Conservation (phyloP, 345 rosid genomes). For the Noccaea bulbosa region DNA sequence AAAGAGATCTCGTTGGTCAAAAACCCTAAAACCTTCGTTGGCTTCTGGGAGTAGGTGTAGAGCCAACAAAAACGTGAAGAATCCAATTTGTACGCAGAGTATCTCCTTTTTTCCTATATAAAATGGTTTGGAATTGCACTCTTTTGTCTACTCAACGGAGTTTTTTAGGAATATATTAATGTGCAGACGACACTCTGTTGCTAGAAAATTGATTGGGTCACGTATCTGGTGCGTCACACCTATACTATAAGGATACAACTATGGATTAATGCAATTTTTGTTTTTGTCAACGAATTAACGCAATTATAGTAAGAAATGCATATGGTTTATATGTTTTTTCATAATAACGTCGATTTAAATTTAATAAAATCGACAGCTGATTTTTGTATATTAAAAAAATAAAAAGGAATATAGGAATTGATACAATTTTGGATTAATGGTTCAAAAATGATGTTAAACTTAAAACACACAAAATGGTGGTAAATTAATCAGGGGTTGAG, state of each 20-base stretch:
- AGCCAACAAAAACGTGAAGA: conserved; percentile 44
- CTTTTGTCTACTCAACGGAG: conserved; percentile 27
- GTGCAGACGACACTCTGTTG: conserved; percentile 32
- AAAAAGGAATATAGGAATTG: too few relatives aligned
- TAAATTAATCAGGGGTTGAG: conserved; percentile 14
- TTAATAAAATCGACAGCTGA: too few relatives aligned
- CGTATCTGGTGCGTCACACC: conserved; percentile 24
- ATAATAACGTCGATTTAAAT: too few relatives aligned
- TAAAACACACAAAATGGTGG: too few relatives aligned
- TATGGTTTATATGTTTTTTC: too few relatives aligned
- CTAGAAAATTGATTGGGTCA: conserved; percentile 36
- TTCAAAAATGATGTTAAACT: too few relatives aligned
- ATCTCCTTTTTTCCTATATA: conserved; percentile 14
- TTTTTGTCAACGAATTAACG: too few relatives aligned
- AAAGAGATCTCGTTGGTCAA: conserved; percentile 34
- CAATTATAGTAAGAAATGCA: too few relatives aligned
- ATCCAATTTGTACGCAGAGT: conserved; percentile 37
- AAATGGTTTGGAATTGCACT: conserved; percentile 28
- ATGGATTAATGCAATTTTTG: neutral
- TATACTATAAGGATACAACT: neutral
- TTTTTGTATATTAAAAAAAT: too few relatives aligned
- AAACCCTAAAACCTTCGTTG: conserved; percentile 39
- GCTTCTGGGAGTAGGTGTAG: conserved; percentile 41
- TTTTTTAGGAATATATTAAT: conserved; percentile 33
- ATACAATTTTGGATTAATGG: too few relatives aligned